These are phyloP conservation scores for Fraxinus excelsior DNA, from an alignment of 257 asterid species.

Conservation along the genomic window DNA sequence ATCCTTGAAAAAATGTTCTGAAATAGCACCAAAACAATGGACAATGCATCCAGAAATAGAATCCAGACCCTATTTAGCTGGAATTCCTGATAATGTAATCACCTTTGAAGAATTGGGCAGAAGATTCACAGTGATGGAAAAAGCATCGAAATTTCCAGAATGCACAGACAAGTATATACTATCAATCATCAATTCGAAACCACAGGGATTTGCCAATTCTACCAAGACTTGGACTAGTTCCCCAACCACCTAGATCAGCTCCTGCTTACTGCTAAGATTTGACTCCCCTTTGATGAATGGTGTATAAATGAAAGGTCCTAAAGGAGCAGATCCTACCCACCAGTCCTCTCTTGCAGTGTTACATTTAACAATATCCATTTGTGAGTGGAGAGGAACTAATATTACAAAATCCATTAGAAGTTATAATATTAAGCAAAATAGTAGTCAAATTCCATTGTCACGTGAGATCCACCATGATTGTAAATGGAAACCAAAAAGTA, in stretches of 20 bases:
- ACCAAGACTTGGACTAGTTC: slow-evolving; percentile 94
- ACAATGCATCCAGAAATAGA: slow-evolving; percentile 90
- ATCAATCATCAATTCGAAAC: slow-evolving; percentile 90
- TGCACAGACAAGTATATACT: slow-evolving; percentile 89
- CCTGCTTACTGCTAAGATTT: slow-evolving; percentile 72
- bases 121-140: slow-evolving; percentile 82
- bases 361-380: slow-evolving; percentile 88
- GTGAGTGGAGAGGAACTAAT: slow-evolving; percentile 73
- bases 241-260: slow-evolving; percentile 86
- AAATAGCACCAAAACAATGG: slow-evolving; percentile 92
- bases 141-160: slow-evolving; percentile 89
- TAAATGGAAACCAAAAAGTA: not conserved
- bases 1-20: slow-evolving; percentile 95
- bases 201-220: slow-evolving; percentile 99
- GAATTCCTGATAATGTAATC: slow-evolving; percentile 88
- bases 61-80: slow-evolving; percentile 79
- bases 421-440: not conserved
- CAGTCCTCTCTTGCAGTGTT: slow-evolving; percentile 84
- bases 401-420: not conserved
- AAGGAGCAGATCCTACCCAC: slow-evolving; percentile 98
- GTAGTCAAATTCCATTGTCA: not conserved
- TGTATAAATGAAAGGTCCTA: slow-evolving; percentile 97
- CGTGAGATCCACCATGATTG: not conserved
- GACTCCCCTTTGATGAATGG: slow-evolving; percentile 97
- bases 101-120: slow-evolving; percentile 92